Evolutionary conservation across 2,329 filamentous ascomycete genomes (phyloP).

Genomic region (Diaporthe humulicola): DNA sequence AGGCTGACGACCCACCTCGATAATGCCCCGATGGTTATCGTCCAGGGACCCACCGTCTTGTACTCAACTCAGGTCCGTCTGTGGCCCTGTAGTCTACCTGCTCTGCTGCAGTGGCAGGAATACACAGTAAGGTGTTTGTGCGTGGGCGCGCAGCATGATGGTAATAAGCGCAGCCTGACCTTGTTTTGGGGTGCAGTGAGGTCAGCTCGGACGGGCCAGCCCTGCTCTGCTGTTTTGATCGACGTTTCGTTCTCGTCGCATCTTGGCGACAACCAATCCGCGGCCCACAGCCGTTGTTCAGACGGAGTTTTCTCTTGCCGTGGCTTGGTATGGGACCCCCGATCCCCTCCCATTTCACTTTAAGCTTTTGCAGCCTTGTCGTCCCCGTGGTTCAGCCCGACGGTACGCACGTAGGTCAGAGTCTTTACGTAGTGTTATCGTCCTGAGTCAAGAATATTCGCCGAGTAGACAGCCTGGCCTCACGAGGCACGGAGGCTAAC

Average conservation of each 20-base stretch:
- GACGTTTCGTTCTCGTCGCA: conserved; percentile 38
- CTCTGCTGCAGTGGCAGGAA: background rate
- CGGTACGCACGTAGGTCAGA: background rate
- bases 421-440: background rate
- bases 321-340: conserved; percentile 23
- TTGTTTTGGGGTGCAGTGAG: conserved; percentile 8
- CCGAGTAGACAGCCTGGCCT: conserved; percentile 16
- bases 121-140: background rate
- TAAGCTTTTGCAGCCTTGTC: conserved; percentile 9
- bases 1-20: background rate
- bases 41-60: background rate
- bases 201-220: conserved; percentile 24
- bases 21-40: background rate
- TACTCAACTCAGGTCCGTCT: background rate
- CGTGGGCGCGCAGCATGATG: background rate
- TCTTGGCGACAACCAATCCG: conserved; percentile 29
- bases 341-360: conserved; percentile 1
- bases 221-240: conserved; percentile 32
- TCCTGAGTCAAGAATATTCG: background rate
- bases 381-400: background rate
- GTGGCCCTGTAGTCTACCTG: background rate
- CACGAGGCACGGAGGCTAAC: background rate
- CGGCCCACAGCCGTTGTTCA: conserved; percentile 20
- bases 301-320: conserved; percentile 19
- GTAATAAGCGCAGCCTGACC: conserved; percentile 6